Percentiles rank a stretch among this genome's conserved stretches.
Conservation (phyloP, 345 rosid genomes). For the Camelina sativa region DNA sequence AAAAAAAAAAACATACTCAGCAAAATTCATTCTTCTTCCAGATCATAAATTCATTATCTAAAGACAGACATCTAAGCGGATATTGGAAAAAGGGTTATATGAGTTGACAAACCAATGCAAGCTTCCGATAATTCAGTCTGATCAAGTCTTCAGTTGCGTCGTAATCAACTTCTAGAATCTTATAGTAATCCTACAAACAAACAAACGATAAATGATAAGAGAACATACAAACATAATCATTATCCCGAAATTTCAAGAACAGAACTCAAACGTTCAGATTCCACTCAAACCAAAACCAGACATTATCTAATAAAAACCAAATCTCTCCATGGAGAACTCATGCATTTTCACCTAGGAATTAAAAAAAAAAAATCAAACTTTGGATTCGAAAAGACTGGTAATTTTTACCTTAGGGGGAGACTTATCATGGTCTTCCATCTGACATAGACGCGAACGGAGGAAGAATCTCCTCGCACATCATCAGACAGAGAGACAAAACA, state of each 20-base stretch:
- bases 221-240: conserved; percentile 30
- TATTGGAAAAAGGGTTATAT: background rate
- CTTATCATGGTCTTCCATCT: conserved; percentile 56
- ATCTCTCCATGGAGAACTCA: background rate
- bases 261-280: background rate
- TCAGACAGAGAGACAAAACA: conserved; percentile 25
- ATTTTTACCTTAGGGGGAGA: conserved; percentile 50
- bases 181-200: conserved; percentile 71
- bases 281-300: conserved; percentile 4
- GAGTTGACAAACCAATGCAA: conserved; percentile 70
- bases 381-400: background rate
- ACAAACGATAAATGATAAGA: conserved; percentile 28
- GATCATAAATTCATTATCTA: background rate
- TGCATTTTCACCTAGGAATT: background rate
- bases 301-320: background rate
- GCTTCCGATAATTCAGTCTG: conserved; percentile 70
- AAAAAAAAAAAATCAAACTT: background rate
- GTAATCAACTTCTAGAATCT: conserved; percentile 76
- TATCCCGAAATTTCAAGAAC: conserved; percentile 1
- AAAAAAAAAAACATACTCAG: background rate
- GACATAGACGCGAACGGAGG: conserved; percentile 35
- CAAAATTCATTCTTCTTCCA: background rate
- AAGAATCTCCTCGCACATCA: conserved; percentile 42
- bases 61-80: background rate
- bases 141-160: conserved; percentile 86